Percentiles rank a stretch among this genome's conserved stretches.
phyloP scores from a whole-genome alignment of 305 asterid genomes.

The Salvia sclarea region DNA sequence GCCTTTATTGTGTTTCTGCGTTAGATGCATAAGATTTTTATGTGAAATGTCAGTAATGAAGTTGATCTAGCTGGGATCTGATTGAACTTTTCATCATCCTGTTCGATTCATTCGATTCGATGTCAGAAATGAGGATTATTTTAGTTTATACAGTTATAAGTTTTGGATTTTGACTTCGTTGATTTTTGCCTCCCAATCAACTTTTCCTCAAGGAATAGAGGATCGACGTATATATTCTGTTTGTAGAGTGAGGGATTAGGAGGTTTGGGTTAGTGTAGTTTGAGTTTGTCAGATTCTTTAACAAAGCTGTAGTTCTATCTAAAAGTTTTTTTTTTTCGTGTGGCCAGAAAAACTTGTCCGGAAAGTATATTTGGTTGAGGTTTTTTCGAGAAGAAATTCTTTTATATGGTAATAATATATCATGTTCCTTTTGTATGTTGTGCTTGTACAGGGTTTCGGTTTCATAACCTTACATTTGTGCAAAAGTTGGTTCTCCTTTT shows the following conservation, averaged over 20 bases:
- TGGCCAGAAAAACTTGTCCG: neutral
- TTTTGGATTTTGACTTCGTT: conserved; percentile 5
- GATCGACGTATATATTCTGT: neutral
- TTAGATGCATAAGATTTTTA: neutral
- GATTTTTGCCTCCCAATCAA: neutral
- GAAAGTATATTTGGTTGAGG: neutral
- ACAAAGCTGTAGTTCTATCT: neutral
- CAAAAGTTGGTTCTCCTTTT: conserved; percentile 14
- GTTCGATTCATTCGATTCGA: conserved; percentile 8
- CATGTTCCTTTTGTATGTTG: conserved; percentile 7
- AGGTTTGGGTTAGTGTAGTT: neutral
- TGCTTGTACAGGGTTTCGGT: conserved; percentile 35
- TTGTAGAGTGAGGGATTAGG: conserved; percentile 5
- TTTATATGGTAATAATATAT: neutral
- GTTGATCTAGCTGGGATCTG: conserved; percentile 41
- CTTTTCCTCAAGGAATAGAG: neutral
- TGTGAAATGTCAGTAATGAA: conserved; percentile 31
- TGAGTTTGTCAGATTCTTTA: neutral
- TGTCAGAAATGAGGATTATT: conserved; percentile 21
- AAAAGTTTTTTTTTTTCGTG: neutral
- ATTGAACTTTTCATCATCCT: conserved; percentile 23
- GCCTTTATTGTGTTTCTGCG: neutral
- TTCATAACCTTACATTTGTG: conserved; percentile 22
- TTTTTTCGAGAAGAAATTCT: neutral
- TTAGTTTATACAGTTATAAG: neutral